Evolutionary conservation across 805 yeast genomes (phyloP).

Genomic region (Schizosaccharomyces japonicus): DNA sequence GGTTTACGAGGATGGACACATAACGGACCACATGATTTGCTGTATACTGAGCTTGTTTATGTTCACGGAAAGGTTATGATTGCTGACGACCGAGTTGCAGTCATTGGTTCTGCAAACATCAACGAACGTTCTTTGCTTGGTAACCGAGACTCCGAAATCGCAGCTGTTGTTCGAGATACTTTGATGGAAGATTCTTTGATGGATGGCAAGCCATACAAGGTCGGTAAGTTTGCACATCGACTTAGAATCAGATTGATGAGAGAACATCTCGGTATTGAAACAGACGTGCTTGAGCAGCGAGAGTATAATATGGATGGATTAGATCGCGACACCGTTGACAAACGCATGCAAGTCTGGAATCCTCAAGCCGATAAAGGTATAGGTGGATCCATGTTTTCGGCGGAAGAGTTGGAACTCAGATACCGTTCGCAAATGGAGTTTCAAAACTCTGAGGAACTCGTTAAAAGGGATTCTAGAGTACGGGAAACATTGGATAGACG

Average conservation of each 20-base stretch:
- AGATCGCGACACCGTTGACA: not conserved
- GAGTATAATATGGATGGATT: conserved; percentile 36
- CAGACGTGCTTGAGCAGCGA: conserved; percentile 58
- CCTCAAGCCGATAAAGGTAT: not conserved
- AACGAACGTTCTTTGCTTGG: conserved; percentile 95
- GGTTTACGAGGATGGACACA: conserved; percentile 90
- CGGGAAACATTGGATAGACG: not conserved
- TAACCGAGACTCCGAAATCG: conserved; percentile 78
- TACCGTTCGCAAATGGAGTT: not conserved
- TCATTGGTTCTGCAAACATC: conserved; percentile 91
- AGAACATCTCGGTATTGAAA: conserved; percentile 87
- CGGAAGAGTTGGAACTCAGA: not conserved
- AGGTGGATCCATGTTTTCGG: not conserved
- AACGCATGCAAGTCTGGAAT: conserved; percentile 1
- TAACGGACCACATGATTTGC: conserved; percentile 45
- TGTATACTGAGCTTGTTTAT: conserved; percentile 77
- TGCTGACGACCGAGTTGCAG: conserved; percentile 80
- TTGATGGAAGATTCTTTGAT: conserved; percentile 43
- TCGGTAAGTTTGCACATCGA: conserved; percentile 73
- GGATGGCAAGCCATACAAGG: conserved; percentile 63
- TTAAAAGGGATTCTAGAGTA: not conserved
- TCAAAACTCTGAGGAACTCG: not conserved
- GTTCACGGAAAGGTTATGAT: conserved; percentile 73
- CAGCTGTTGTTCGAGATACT: conserved; percentile 67
- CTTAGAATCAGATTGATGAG: conserved; percentile 80